Base-by-base conservation (phyloP, 768 basidiomycete species). In the Russula brevipes region DNA sequence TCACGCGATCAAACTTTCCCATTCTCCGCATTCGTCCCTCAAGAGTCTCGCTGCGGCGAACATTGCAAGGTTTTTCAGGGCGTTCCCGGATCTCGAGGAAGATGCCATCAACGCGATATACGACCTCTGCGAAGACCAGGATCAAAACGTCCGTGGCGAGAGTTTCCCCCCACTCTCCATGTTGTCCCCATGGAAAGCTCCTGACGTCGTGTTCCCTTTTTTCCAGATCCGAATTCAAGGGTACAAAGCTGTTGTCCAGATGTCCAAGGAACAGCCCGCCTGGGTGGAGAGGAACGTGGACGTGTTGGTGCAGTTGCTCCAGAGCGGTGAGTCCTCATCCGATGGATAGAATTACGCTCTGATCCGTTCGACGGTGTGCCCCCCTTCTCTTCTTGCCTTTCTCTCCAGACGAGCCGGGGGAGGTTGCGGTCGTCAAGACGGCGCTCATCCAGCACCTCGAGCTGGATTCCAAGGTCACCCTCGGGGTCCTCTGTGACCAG, bases 61-160 rank as follows among this genome's bases (percentile, higher is more conserved):
- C 56, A 81, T 89, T 60, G 80, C 77, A 39, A 66, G 73, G 54
- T 85, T 85, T 71, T 83, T 89, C 75, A 81, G 75, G 66, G 83
- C 86, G 72, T 86, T 87, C 67, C 82, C 84, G 0, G 88, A 87
- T 50, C 74, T 86, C n/a, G 85, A 88, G 70, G 88, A 89, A 67
- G 81, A 81, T 24, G 85, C 85, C 6, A 87, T 89, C 69, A 85
- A 89, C 68, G 85, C 85, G n/a, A 80, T 89, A 12, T 89, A 89
- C 68, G 88, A 89, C 73, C 74, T 89, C 0, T 89, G 88, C 70
- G 88, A 89, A 72, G 88, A 89, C 75, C 81, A 81, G 53, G 79
- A 80, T 44, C 67, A 79, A 12, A 75, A 75, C 66, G 87, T 86
- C n/a, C 7, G 52, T 54, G 19, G n/a, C n/a, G 36, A 12, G n/a